Base-by-base conservation (phyloP, 2,329 filamentous ascomycete genomes). In the Fusarium sp. region DNA sequence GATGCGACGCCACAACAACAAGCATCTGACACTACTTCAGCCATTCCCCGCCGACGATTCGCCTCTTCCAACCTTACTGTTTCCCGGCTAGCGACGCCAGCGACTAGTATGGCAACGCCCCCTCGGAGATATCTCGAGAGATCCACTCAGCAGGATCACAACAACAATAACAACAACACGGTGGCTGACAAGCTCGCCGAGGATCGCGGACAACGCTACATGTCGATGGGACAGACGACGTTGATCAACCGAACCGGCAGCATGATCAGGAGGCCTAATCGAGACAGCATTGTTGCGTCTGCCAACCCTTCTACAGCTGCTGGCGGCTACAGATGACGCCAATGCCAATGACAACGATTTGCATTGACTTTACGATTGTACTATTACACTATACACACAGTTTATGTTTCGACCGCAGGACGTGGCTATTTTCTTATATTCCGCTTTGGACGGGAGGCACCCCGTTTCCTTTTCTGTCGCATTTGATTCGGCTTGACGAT, bases 1-100 rank as follows among this genome's bases (percentile, higher is more conserved):
- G 81, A 83, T 48, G 78, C 78, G 31, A 50, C 73, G 2, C 62
- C 74, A 18, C 76, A 76, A 24, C 60, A 67, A 13, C 80, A 86
- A 37, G 27, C 41, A 9, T 20, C 67, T 27, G 76, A 79, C 6
- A 67, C 60, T 16, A 67, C 74, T 10, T 79, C 77, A n/a, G 77
- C 77, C 14, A 81, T 91, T 18, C 88, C 89, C 7, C 86, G 89
- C 50, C 86, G 90, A 60, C 86, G 90, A 22, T 82, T 90, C 59
- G 84, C 85, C 18, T 84, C 87, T 9, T 86, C 88, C 0, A 85
- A 84, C 24, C 78, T 88, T 50, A 85, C 85, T 37, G 76, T 78
- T 66, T 86, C 87, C 60, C 85, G 88, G 29, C 77, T 89, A 10
- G 81, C 84, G 4, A 79, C 82, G 6, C 83, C 86, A 3, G 75